Evolutionary conservation across 1,139 yeast genomes (phyloP).

Genomic region (Hemisphaericaspora xylanilytica): DNA sequence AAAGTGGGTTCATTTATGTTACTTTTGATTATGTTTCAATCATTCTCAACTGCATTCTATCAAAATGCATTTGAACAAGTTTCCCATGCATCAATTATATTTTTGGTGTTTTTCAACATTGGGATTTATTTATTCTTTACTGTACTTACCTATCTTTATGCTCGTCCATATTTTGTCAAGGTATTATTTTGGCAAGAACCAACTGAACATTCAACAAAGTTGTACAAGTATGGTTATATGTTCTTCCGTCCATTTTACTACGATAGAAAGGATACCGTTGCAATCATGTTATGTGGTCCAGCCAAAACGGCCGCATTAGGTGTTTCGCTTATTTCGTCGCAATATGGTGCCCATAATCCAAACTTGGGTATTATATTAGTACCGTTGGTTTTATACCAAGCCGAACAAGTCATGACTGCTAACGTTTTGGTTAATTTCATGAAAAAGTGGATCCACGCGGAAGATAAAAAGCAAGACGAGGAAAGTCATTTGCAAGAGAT

Average conservation of each 20-base stretch:
- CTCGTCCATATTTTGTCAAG: conserved; percentile 59
- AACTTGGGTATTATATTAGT: conserved; percentile 71
- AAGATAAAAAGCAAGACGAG: conserved; percentile 21
- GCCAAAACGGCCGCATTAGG: conserved; percentile 93
- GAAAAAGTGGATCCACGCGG: conserved; percentile 62
- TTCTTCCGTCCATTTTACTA: conserved; percentile 67
- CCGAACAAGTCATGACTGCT: conserved; percentile 81
- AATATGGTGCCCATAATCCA: conserved; percentile 63
- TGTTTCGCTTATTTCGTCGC: conserved; percentile 75
- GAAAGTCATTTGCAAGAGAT: conserved; percentile 7
- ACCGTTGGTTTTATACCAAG: conserved; percentile 80
- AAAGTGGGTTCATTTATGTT: conserved; percentile 80
- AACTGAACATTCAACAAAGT: conserved; percentile 34
- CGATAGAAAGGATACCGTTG: conserved; percentile 66
- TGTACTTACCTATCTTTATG: conserved; percentile 50
- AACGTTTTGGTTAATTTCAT: conserved; percentile 64
- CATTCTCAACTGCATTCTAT: conserved; percentile 85
- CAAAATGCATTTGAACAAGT: conserved; percentile 76
- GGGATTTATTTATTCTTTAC: conserved; percentile 80
- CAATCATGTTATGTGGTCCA: conserved; percentile 84
- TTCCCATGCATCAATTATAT: conserved; percentile 63
- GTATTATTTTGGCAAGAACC: conserved; percentile 48
- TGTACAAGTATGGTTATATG: conserved; percentile 40
- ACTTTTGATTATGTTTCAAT: conserved; percentile 74
- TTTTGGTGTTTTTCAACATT: conserved; percentile 76